Evolutionary conservation across 2,329 filamentous ascomycete species (phyloP), one percentile per base, ranked within the genome.

Genomic region (Trichophyton mentagrophytes): DNA sequence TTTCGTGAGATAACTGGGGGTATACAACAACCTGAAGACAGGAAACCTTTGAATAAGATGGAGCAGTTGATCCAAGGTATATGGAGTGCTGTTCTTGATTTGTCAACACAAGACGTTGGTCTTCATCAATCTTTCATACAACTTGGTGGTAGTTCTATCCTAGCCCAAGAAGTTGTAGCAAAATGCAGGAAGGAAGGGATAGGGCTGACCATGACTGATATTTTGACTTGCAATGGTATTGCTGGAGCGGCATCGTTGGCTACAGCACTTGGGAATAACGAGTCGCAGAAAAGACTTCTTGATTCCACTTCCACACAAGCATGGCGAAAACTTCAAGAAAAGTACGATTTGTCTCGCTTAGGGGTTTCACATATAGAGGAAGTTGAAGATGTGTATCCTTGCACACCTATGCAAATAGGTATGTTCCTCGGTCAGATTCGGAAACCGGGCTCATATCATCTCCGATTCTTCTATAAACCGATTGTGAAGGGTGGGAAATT

Each of bases 31-130:
- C 20, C 13, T 36, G 33, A 47, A 11, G 30, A 49, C 30, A 9
- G 4, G 17, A 30, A 56, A n/a, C 56, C 57, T 36, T 47, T 57
- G 17, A 61, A 30, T 1, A 5, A 61, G 22, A 47, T 59, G 38
- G 60, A 61, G 56, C 49, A 47, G 42, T 8, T 56, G 25, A 47
- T 62, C 40, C 58, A 61, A 27, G 44, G 58, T 30, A 20, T 55
- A 6, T 58, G 53, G 53, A 55, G 46, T 44, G 22, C 22, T 2
- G 75, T 80, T 1, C 68, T 82, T 27, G 68, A 65, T 0, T 66
- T 79, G 0, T 63, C 69, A 0, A 72, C 79, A 61, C 73, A 53
- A 3, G 17, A 63, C 20, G 65, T 63, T 56, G 62, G 61, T 13
- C 38, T 60, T 13, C 55, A 63, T 33, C 53, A 62, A 38, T 58